Evolutionary conservation across 1,139 yeast species (phyloP).

Genomic region (Geotrichum cucujoidarum): DNA sequence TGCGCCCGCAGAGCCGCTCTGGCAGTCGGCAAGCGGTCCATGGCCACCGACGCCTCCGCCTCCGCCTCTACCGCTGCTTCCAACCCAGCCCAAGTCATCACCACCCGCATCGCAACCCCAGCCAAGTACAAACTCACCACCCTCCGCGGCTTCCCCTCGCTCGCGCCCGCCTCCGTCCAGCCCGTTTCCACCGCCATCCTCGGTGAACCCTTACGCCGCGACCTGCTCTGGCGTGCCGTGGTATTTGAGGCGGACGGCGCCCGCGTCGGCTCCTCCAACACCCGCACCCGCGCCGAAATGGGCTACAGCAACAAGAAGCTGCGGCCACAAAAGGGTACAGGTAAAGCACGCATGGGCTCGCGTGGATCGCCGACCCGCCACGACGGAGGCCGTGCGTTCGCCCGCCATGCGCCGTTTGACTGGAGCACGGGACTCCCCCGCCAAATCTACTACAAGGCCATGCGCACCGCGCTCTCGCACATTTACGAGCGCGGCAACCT

Average conservation of each 20-base stretch:
- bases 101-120: constrained; percentile 41
- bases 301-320: constrained; percentile 81
- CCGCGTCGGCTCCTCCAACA: constrained; percentile 85
- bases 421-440: constrained; percentile 77
- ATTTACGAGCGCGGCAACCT: constrained; percentile 72
- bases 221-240: constrained; percentile 89
- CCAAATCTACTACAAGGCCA: constrained; percentile 69
- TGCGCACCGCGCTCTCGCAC: constrained; percentile 75
- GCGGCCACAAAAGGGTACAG: constrained; percentile 88
- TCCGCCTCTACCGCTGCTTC: background rate
- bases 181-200: constrained; percentile 70
- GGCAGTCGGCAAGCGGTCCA: constrained; percentile 1
- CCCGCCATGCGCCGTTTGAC: constrained; percentile 83
- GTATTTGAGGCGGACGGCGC: constrained; percentile 85
- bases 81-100: constrained; percentile 12
- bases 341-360: constrained; percentile 94
- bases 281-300: constrained; percentile 79
- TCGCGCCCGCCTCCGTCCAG: constrained; percentile 73
- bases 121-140: constrained; percentile 79
- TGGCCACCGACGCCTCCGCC: constrained; percentile 4
- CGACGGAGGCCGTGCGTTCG: constrained; percentile 88
- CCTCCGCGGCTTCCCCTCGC: constrained; percentile 76
- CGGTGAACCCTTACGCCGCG: constrained; percentile 78
- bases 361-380: constrained; percentile 89
- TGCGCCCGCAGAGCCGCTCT: constrained; percentile 2